Conservation (phyloP, 768 basidiomycete species). For the Podaxis sp. region DNA sequence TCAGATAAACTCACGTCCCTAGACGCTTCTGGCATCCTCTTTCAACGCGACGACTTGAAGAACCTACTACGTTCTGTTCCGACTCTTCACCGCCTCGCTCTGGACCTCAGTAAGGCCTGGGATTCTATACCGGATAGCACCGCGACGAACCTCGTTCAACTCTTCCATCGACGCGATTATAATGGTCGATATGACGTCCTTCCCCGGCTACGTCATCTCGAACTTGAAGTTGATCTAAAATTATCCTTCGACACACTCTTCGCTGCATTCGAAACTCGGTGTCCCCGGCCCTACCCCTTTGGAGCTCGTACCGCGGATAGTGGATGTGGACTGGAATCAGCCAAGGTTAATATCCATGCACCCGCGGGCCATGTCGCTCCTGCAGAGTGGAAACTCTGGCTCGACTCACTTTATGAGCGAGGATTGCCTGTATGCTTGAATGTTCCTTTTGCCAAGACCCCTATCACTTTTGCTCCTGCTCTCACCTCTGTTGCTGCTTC, state of each 20-base stretch:
- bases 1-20: constrained; percentile 6
- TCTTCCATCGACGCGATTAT: constrained; percentile 7
- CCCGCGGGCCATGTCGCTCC: constrained; percentile 11
- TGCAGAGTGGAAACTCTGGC: constrained; percentile 15
- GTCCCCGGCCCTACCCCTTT: background rate
- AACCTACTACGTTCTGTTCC: constrained; percentile 1
- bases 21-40: constrained; percentile 12
- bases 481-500: constrained; percentile 1
- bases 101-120: constrained; percentile 1
- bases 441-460: constrained; percentile 13
- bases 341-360: constrained; percentile 10
- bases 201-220: constrained; percentile 13
- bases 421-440: constrained; percentile 14
- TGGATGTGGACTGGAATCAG: background rate
- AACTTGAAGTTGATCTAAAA: constrained; percentile 13
- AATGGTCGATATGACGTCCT: constrained; percentile 9
- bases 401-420: constrained; percentile 11
- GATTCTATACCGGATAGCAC: background rate
- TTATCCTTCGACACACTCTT: constrained; percentile 12
- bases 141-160: constrained; percentile 1
- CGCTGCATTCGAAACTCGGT: constrained; percentile 12
- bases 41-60: constrained; percentile 11
- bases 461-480: constrained; percentile 8
- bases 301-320: background rate
- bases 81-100: background rate